Base-by-base conservation (phyloP, 2,329 filamentous ascomycete species). In the Diaporthe ilicicola region DNA sequence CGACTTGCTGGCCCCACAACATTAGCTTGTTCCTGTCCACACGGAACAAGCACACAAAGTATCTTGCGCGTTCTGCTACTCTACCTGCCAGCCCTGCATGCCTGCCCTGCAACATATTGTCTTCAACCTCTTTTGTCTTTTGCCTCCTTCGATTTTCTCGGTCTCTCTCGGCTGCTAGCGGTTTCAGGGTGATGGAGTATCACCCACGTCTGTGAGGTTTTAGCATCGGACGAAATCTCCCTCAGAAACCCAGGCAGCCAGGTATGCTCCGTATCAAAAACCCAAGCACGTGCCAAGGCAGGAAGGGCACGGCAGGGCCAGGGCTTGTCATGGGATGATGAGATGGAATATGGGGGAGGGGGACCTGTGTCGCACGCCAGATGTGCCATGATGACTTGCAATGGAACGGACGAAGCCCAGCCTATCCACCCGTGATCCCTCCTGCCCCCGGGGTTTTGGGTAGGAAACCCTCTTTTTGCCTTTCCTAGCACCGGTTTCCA, bases 151-250 rank as follows among this genome's bases (percentile, higher is more conserved):
- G 50, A 19, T 29, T 15, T 55, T 55, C 17, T 67, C 34, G 64
- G 64, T 42, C 50, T 22, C 34, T 61, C 37, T 71, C 55, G 56
- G 51, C 44, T 48, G 50, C 54, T 70, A 61, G 71, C 71, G 27
- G 67, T 72, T 70, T 72, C 70, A 70, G 67, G 67, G n/a, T 53
- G 51, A 50, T 66, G 67, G 70, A 51, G 51, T 62, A 62, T 55
- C 54, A 59, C 42, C 64, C 55, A 48, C 48, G 46, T 66, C 50
- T 50, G 39, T 24, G 34, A 54, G 51, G 39, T 66, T 50, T 66
- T 51, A 59, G 55, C 66, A 44, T 66, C 59, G 46, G 48, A 69
- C 51, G 69, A 61, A 48, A 48, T 59, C 53, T 59, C 65, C 69
- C 48, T 69, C 69, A 69, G 48, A 72, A 50, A 29, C 22, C 44